phyloP scores from a whole-genome alignment of 2,329 filamentous ascomycete species.

The Colletotrichum lini region DNA sequence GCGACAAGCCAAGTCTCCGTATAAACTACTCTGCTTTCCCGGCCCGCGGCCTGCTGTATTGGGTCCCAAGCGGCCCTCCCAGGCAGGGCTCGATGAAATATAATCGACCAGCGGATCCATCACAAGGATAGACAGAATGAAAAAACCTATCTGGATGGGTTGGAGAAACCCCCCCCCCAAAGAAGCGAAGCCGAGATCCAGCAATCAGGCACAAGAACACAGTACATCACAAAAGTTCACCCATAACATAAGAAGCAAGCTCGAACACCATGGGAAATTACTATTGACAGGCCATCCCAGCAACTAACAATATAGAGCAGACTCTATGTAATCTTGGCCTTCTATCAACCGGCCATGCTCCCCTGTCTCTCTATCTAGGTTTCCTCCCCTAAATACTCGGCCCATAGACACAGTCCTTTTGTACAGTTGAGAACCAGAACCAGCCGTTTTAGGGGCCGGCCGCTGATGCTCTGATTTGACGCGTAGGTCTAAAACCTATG shows the following conservation, averaged over 20 bases:
- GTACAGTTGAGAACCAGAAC: constrained; percentile 16
- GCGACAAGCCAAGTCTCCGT: too few species aligned
- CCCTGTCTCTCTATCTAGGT: neutral
- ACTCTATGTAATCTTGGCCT: constrained; percentile 11
- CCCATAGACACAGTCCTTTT: constrained; percentile 5
- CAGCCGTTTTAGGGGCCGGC: neutral
- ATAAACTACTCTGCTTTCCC: too few species aligned
- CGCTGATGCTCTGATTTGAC: neutral
- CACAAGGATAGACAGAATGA: too few species aligned
- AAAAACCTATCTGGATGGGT: too few species aligned
- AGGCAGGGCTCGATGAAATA: too few species aligned
- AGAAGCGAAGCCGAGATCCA: neutral
- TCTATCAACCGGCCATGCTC: neutral
- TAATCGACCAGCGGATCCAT: too few species aligned
- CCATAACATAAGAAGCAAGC: too few species aligned
- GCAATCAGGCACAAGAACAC: neutral
- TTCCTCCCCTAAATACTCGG: neutral
- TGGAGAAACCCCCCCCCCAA: neutral
- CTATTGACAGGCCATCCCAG: constrained; percentile 13
- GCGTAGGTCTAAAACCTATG: neutral
- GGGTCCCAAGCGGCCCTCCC: too few species aligned
- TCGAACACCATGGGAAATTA: constrained; percentile 18
- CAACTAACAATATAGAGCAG: neutral
- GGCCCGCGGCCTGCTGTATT: too few species aligned
- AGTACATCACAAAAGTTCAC: neutral